Percentiles rank a stretch among this genome's conserved stretches.
phyloP scores from a whole-genome alignment of 2,329 filamentous ascomycete species.

The Chlorencoelia australis region DNA sequence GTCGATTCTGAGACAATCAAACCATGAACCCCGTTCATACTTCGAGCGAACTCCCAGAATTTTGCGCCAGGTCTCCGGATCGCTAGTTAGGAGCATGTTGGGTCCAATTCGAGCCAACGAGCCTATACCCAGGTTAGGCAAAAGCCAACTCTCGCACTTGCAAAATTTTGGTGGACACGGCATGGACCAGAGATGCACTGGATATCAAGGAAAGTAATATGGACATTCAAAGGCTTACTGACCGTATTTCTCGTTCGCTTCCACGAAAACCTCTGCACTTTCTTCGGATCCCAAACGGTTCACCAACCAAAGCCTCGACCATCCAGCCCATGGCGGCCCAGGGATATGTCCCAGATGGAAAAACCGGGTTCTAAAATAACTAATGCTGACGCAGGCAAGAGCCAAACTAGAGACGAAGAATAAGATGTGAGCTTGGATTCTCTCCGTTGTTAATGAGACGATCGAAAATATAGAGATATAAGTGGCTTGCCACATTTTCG shows the following conservation, averaged over 20 bases:
- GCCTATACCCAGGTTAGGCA: constrained; percentile 18
- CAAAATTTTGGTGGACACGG: too few relatives aligned
- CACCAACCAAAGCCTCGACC: background rate
- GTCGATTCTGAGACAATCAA: constrained; percentile 1
- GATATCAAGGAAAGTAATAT: too few relatives aligned
- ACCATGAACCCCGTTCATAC: background rate
- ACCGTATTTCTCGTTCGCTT: background rate
- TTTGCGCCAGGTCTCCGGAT: constrained; percentile 9
- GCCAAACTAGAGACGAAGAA: too few relatives aligned
- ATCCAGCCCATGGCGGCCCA: background rate
- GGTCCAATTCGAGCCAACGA: constrained; percentile 16
- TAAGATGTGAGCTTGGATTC: too few relatives aligned
- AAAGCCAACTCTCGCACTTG: constrained; percentile 21
- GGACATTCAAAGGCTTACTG: constrained; percentile 9
- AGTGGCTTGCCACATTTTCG: too few relatives aligned
- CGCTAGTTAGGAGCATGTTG: constrained; percentile 13
- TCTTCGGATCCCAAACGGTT: background rate
- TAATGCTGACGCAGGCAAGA: too few relatives aligned
- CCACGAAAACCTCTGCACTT: background rate
- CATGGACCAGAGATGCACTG: too few relatives aligned
- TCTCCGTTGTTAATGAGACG: too few relatives aligned
- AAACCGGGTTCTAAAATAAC: too few relatives aligned
- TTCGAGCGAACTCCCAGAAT: background rate
- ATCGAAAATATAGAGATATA: too few relatives aligned
- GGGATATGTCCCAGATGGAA: background rate